These are phyloP conservation scores for Solanum aculeatissimum DNA, from an alignment of 305 asterid genomes.

Conservation along the genomic window DNA sequence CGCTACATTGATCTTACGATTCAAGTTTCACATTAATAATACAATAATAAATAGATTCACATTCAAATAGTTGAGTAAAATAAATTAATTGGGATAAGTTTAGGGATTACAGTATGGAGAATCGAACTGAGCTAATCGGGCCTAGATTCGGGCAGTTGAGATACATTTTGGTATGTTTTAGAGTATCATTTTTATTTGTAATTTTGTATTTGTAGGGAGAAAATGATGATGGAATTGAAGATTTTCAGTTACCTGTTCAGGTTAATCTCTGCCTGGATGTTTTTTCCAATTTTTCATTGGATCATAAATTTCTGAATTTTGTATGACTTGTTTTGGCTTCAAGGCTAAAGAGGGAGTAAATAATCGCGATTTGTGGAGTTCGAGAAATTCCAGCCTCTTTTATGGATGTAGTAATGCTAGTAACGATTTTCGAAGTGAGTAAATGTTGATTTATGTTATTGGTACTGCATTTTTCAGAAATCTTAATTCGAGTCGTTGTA, in stretches of 20 bases:
- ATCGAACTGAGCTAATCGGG: background rate
- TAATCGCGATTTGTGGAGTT: slow-evolving; percentile 66
- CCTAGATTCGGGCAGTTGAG: background rate
- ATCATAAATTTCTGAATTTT: slow-evolving; percentile 11
- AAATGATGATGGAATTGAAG: slow-evolving; percentile 12
- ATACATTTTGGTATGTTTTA: background rate
- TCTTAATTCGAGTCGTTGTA: background rate
- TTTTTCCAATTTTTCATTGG: background rate
- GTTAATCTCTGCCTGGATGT: slow-evolving; percentile 15
- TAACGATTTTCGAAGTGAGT: slow-evolving; percentile 55
- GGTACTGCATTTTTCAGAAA: background rate
- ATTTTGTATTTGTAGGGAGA: slow-evolving; percentile 13
- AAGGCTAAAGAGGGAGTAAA: slow-evolving; percentile 40
- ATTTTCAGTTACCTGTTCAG: slow-evolving; percentile 27
- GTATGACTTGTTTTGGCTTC: slow-evolving; percentile 27
- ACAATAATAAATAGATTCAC: background rate
- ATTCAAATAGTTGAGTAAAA: background rate
- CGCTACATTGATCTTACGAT: background rate
- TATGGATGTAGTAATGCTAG: slow-evolving; percentile 74
- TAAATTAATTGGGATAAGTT: too few relatives aligned
- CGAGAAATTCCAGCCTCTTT: slow-evolving; percentile 48
- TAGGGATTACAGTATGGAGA: background rate
- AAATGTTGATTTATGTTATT: background rate
- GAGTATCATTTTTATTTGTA: background rate
- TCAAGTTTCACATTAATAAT: background rate